Evolutionary conservation across 495 filamentous ascomycete genomes (phyloP), one percentile per base, ranked within the genome.

Genomic region (Parmelia sp.): DNA sequence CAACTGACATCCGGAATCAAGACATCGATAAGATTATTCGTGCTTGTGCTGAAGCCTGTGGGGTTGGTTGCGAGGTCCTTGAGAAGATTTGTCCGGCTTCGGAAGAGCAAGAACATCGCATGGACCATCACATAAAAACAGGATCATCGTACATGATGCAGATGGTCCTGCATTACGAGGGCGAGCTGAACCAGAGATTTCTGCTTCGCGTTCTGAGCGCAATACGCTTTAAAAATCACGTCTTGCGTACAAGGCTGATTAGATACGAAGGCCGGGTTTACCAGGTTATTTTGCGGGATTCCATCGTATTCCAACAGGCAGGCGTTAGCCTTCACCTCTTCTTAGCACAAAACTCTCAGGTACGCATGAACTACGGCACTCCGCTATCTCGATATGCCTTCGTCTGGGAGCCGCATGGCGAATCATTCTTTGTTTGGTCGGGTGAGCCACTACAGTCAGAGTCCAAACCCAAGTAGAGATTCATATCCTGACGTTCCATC

Each of bases 31-130:
- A 55, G 51, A 1, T 33, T 21, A n/a, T 55, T 69, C 64, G 17
- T n/a, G 49, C 61, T 62, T 62, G 61, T 56, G 61, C 61, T 37
- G 11, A 56, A 62, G 61, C 47, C 27, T 62, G 49, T 21, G 31
- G 53, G 12, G 35, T 62, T 29, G 36, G 17, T 29, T 19, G 7
- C 11, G 23, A 31, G 4, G 9, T 44, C 21, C 19, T 62, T 1
- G 36, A 57, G 25, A 29, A 14, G 1, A 31, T 57, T 4, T 29
- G 21, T 29, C 15, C 23, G 23, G 61, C 61, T 57, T 37, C 35
- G 42, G 11, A 21, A 5, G 61, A 62, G n/a, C 61, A 62, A 23
- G 23, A 33, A 42, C 37, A 55, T 36, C 37, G 49, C 8, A 56
- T 62, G 47, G 35, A 56, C 8, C 23, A 42, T 42, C 61, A 62